Evolutionary conservation across 768 basidiomycete species (phyloP), one percentile per base, ranked within the genome.

Genomic region (Galerina sulciceps): DNA sequence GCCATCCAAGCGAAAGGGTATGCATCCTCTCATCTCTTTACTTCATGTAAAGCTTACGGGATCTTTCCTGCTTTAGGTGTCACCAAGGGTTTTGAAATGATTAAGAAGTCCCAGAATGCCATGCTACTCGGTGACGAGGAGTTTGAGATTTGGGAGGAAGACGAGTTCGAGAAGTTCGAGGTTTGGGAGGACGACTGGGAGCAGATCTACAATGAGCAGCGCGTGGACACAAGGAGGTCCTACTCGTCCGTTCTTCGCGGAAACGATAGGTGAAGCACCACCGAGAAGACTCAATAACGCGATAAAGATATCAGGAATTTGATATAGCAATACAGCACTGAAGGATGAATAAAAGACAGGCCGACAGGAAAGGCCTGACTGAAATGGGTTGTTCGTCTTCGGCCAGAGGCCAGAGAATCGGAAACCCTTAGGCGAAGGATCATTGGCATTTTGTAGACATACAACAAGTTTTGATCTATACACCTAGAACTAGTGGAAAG

Each of bases 1-100:
- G 17, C 48, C 48, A 36, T 10, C 72, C 2, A 76, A 74, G 55
- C 60, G 58, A 17, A 71, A 71, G 62, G 73, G 74, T 73, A 51
- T 41, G 53, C 34, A 11, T 8, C 3, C 11, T 18, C 10, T 22
- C n/a, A 8, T 26, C 10, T 4, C 41, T 10, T 20, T 23, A 23
- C n/a, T 5, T 5, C 2, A 6, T 3, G 8, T 10, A 10, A 37
- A 22, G 6, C 10, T 22, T 14, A 37, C 14, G n/a, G n/a, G n/a
- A n/a, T n/a, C n/a, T 40, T 10, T 22, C 15, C 63, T 38, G 26
- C 26, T 49, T 14, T 37, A 74, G 71, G 73, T 11, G 54, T 64
- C 11, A 62, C 67, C 34, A 72, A 68, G 53, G 72, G 68, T 11
- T 70, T 66, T 42, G 68, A 71, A 53, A 57, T 70, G 0, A 55